These are phyloP conservation scores for Zygosaccharomyces sapae DNA, from an alignment of 1,139 yeast genomes.

Conservation along the genomic window DNA sequence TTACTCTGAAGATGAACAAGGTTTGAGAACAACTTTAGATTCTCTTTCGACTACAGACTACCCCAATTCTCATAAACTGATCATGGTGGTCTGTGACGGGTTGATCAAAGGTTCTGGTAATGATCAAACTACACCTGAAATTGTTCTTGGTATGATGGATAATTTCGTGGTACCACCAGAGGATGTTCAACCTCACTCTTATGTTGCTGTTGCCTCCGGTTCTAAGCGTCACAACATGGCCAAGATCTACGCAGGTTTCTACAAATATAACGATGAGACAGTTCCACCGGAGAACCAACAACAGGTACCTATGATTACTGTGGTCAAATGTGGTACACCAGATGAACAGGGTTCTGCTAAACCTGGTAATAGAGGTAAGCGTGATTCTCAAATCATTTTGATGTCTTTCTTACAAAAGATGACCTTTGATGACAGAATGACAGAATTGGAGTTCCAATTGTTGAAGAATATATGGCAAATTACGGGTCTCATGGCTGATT, in stretches of 20 bases:
- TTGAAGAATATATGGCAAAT: constrained; percentile 75
- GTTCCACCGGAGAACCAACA: constrained; percentile 81
- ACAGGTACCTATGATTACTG: constrained; percentile 74
- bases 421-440: constrained; percentile 96
- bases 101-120: constrained; percentile 91
- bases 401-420: constrained; percentile 91
- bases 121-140: constrained; percentile 80
- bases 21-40: constrained; percentile 81
- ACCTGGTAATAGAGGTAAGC: constrained; percentile 97
- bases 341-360: constrained; percentile 73
- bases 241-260: constrained; percentile 88
- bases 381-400: constrained; percentile 90
- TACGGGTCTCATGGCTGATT: constrained; percentile 84
- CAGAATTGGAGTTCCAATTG: constrained; percentile 83
- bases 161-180: constrained; percentile 71
- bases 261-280: constrained; percentile 70
- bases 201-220: constrained; percentile 94
- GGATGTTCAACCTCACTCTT: constrained; percentile 75
- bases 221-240: constrained; percentile 95
- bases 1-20: constrained; percentile 87
- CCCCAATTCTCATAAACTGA: constrained; percentile 87
- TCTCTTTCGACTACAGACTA: constrained; percentile 89
- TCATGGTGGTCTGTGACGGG: constrained; percentile 88
- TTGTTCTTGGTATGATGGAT: constrained; percentile 80
- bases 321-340: constrained; percentile 93